Evolutionary conservation across 164 flowering plant genomes (phyloP), one percentile per base, ranked within the genome.

Genomic region (Vitis rotundifolia): DNA sequence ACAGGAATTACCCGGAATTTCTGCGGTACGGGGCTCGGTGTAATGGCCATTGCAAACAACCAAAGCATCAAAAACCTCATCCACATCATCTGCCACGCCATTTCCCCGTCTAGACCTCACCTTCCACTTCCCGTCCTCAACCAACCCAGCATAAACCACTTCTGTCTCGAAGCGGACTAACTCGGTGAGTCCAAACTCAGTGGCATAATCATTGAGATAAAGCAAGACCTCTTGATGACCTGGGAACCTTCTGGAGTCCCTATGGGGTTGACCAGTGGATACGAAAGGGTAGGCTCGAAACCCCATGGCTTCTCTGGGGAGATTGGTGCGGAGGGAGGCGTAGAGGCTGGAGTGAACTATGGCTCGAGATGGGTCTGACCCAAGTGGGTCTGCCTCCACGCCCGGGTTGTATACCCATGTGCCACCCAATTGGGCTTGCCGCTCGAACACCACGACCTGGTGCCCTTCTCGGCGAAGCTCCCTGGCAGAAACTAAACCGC

Each of bases 261-360:
- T 74, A 7, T 69, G 77, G 19, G 15, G 31, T 11, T 58, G 74
- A 9, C 70, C 71, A 26, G 44, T 72, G 18, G 71, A 69, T 15
- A 76, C 76, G 68, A 93, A 89, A 4, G 97, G 97, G 72, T 75
- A 93, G 29, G 80, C 95, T 16, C 76, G 74, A 63, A 80, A 90
- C 2, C 98, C 98, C 98, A 93, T 93, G 18, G 54, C 52, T 68
- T 89, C 91, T 47, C 98, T 71, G 13, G 98, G 97, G 37, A 93
- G 85, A 69, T 93, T 93, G 58, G 94, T 88, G 11, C 98, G 88
- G 15, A 93, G 94, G 8, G 97, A 93, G 1, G 77, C 71, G 82
- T 90, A 92, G 60, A 94, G 85, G 77, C 97, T 92, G 31, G 82
- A 37, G 49, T 84, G 97, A 63, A 91, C 83, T 12, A 80, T 55